Evolutionary conservation across 805 yeast genomes (phyloP), one percentile per base, ranked within the genome.

Genomic region (Vanderwaltozyma tropicalis): DNA sequence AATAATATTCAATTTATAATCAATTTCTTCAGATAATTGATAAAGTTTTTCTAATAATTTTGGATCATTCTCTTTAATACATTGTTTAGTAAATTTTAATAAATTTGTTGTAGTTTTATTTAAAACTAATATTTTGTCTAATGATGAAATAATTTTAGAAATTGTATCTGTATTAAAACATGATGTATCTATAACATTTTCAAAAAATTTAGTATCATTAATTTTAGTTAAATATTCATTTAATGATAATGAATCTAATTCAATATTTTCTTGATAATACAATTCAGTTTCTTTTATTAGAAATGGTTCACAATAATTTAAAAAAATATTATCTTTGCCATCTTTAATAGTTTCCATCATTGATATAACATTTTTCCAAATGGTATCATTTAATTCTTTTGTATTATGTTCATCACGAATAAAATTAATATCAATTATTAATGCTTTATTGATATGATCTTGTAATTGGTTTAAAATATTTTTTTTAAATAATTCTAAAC

Each of bases 301-400:
- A 35, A 55, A 60, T 0, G 85, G 87, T 48, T 85, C 95, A 54
- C 87, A 81, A 31, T 63, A 68, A 15, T 66, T 69, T 19, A 67
- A 62, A 50, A 81, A 86, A 45, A 76, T 80, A 38, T 72, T 78
- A 40, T 78, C 87, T 26, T 53, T 48, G n/a, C 48, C 52, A 37
- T 64, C 67, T 40, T 74, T 80, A 38, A 84, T 59, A 31, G 78
- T 62, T 50, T 84, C 92, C 53, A 84, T 68, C 87, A 88, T 83
- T 30, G 66, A 67, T 13, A 85, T 69, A 9, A 76, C 57, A 22
- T 79, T 69, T 45, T 78, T 76, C 42, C 86, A 28, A 69, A 37
- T 19, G 9, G 15, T 79, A 78, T 17, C 75, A 68, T 22, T 77
- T 66, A 19, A 68, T 69, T 8, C 77, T 78, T 13, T 70, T 70